Evolutionary conservation across 805 yeast genomes (phyloP).

Genomic region (Scheffersomyces ergatensis): DNA sequence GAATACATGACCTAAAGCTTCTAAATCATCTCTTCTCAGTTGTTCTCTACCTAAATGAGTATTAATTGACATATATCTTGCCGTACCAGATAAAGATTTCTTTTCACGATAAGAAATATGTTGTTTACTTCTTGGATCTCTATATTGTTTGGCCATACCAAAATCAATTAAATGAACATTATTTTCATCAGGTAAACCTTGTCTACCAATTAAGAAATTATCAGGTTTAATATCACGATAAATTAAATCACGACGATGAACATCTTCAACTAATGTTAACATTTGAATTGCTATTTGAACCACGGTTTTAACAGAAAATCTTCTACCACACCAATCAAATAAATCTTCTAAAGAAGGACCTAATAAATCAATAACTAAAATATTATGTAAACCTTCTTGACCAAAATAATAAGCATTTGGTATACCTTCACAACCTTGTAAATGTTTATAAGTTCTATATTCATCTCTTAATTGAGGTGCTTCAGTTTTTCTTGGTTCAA

Average conservation of each 20-base stretch:
- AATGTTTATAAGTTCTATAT: constrained; percentile 71
- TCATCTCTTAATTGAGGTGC: constrained; percentile 85
- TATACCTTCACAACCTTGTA: constrained; percentile 67
- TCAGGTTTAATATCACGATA: constrained; percentile 85
- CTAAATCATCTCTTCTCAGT: constrained; percentile 79
- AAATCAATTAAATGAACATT: constrained; percentile 73
- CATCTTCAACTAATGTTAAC: constrained; percentile 68
- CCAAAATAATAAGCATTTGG: constrained; percentile 87
- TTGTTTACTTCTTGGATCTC: constrained; percentile 76
- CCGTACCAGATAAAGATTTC: constrained; percentile 80
- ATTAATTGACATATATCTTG: constrained; percentile 83
- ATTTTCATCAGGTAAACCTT: constrained; percentile 59
- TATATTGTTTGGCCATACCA: constrained; percentile 84
- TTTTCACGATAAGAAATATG: constrained; percentile 82
- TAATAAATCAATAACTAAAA: constrained; percentile 69
- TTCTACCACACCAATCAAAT: constrained; percentile 85
- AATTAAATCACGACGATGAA: constrained; percentile 74
- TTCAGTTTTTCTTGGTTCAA: constrained; percentile 76
- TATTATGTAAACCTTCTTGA: constrained; percentile 80
- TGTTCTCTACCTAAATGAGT: constrained; percentile 87
- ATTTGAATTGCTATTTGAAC: constrained; percentile 75
- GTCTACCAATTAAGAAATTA: constrained; percentile 70
- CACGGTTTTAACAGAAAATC: constrained; percentile 68
- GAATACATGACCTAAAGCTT: constrained; percentile 78
- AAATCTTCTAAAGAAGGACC: constrained; percentile 82